These are phyloP conservation scores for Protomyces macrosporus DNA, from an alignment of 1,139 yeast species.

Conservation along the genomic window DNA sequence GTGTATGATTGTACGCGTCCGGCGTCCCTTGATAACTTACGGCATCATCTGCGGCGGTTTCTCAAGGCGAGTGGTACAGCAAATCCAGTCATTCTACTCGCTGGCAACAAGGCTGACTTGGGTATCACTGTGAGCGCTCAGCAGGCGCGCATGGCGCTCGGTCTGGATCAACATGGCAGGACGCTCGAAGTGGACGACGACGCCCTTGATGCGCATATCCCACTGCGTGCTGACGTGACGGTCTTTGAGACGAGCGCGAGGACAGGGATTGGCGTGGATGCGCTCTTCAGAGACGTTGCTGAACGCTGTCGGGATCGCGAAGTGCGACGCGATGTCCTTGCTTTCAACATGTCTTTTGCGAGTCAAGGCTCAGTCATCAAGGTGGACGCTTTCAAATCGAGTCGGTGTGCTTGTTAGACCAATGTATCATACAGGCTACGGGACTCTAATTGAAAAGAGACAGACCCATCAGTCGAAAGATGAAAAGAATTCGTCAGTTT, in stretches of 20 bases:
- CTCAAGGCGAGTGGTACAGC: constrained; percentile 49
- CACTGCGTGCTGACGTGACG: not conserved
- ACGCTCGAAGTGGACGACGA: not conserved
- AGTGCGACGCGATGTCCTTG: constrained; percentile 7
- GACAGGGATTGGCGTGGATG: constrained; percentile 18
- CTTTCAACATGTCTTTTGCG: not conserved
- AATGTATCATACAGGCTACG: not conserved
- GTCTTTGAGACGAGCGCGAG: constrained; percentile 4
- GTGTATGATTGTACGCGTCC: constrained; percentile 56
- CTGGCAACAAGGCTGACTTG: constrained; percentile 52
- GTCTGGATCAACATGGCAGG: not conserved
- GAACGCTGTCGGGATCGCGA: not conserved
- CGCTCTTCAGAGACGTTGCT: constrained; percentile 2
- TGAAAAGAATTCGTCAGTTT: not conserved
- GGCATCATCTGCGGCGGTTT: constrained; percentile 52
- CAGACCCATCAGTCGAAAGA: constrained; percentile 2
- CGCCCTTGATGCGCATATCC: not conserved
- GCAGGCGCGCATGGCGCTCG: not conserved
- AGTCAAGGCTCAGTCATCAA: too few species aligned
- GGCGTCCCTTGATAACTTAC: constrained; percentile 47
- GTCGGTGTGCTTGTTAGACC: not conserved
- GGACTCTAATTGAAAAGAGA: not conserved
- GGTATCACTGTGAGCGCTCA: not conserved
- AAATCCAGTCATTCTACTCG: constrained; percentile 49
- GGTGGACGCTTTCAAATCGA: not conserved